Evolutionary conservation across 805 yeast genomes (phyloP), one percentile per base, ranked within the genome.

Genomic region (Blastobotrys robertii): DNA sequence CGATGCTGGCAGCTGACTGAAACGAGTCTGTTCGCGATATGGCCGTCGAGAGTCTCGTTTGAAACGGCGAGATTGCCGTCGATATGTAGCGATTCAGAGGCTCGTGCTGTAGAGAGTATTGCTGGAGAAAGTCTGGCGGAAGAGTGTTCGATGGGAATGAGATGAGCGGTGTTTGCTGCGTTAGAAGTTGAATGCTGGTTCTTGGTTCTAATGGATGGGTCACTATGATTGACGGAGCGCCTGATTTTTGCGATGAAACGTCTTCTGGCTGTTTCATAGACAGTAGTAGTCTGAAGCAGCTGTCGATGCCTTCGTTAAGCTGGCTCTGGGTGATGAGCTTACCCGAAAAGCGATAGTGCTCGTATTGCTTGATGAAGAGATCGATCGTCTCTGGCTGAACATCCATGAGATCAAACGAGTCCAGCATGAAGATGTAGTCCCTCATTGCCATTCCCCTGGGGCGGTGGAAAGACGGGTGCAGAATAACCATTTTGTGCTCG

Each of bases 281-380:
- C 40, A 43, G 36, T 34, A 49, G 42, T 11, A 58, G 30, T 19
- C 34, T 34, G 12, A 49, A 38, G 19, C 52, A 46, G n/a, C 47
- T 34, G 36, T 67, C 68, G 68, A 86, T 73, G 54, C 84, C 77
- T 34, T 66, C 70, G 25, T 74, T 60, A 53, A 87, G 76, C 34
- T 80, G 81, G 3, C 63, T 66, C 49, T 79, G 77, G 1, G 72
- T 60, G 12, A 85, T 74, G 12, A 76, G 68, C 13, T 66, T 59
- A 2, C 84, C 82, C 4, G 90, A 74, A 59, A 77, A 87, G 46
- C 85, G 66, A 31, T 81, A 67, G 39, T 66, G 64, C 50, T 87
- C 95, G 62, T 85, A 87, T 10, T 74, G 58, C 3, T 64, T 65
- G 3, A 77, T 63, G 47, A 73, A 73, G 30, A 64, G 55, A 4